Conservation (phyloP, 306 rosid species). For the Biancaea sappan region DNA sequence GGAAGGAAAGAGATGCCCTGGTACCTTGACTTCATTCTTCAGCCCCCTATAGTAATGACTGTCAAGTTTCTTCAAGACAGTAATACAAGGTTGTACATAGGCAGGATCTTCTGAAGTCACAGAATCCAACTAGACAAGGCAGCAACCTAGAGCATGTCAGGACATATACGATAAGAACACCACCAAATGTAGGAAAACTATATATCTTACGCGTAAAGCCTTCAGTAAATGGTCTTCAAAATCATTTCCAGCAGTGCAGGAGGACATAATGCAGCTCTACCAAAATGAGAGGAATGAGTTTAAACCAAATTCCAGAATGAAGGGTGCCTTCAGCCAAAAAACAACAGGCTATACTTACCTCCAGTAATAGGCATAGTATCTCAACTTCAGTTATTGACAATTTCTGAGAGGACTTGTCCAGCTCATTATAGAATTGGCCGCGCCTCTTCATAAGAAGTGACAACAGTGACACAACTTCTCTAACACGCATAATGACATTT, state of each 20-base stretch:
- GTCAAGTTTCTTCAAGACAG: conserved; percentile 70
- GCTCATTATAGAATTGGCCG: conserved; percentile 39
- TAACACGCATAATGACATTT: conserved; percentile 51
- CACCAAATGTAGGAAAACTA: neutral
- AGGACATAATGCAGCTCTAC: conserved; percentile 66
- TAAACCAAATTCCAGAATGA: conserved; percentile 27
- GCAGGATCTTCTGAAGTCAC: conserved; percentile 59
- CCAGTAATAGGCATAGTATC: conserved; percentile 76
- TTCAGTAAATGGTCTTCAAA: conserved; percentile 57
- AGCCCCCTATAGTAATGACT: conserved; percentile 54
- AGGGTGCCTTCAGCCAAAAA: conserved; percentile 9
- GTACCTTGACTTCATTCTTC: conserved; percentile 68
- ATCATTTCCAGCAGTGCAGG: conserved; percentile 55
- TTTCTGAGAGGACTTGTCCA: conserved; percentile 38
- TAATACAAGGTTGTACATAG: conserved; percentile 64
- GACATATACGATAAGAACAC: conserved; percentile 14
- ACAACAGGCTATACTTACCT: conserved; percentile 50
- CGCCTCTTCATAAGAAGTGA: conserved; percentile 58
- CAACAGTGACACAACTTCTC: conserved; percentile 58
- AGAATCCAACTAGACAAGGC: conserved; percentile 59
- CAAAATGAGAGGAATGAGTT: conserved; percentile 33
- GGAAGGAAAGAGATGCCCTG: conserved; percentile 18
- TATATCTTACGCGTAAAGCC: conserved; percentile 70
- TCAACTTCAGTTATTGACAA: conserved; percentile 65
- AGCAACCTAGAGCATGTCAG: conserved; percentile 27